Evolutionary conservation across 306 rosid species (phyloP), one percentile per base, ranked within the genome.

Genomic region (Cyclanthera cordifolia): DNA sequence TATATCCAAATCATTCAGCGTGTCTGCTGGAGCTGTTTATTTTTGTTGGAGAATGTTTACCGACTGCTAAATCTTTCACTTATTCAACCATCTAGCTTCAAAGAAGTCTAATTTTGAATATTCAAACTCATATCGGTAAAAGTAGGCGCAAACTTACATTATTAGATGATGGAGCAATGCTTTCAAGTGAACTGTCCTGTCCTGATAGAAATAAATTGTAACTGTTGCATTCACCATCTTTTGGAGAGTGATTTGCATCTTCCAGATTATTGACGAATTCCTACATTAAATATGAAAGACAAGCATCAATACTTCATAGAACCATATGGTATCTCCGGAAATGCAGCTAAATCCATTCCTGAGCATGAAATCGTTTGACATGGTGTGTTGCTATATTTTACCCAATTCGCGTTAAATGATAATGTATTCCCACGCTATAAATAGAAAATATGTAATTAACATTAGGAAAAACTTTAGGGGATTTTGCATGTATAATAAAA

Each of bases 121-220:
- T 28, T 15, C 47, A 2, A 30, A 13, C 72, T 2, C 57, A 24
- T n/a, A 50, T 48, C 3, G 7, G 55, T 50, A 74, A 25, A 16
- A 16, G 34, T 28, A 5, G 12, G 28, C 0, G 53, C 68, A 52
- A 69, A 58, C 96, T 79, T 77, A 91, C 97, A 77, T 88, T 82
- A 81, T 72, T 87, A 70, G 78, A 79, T 76, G 97, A 86, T 69
- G 86, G 70, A 74, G 83, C 49, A 46, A 68, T 69, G 61, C 77
- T 84, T 75, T 54, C 58, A 8, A 76, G 73, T 52, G 90, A 79
- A 79, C 61, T 72, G 73, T 87, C 83, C 21, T 89, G 83, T 54
- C 88, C 95, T 8, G 96, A 88, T 59, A 88, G 80, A 80, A 88
- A 79, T 67, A 88, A 82, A 67, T 71, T 86, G 70, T 76, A 85